Evolutionary conservation across 768 basidiomycete species (phyloP), one percentile per base, ranked within the genome.

Genomic region (Russula compacta): DNA sequence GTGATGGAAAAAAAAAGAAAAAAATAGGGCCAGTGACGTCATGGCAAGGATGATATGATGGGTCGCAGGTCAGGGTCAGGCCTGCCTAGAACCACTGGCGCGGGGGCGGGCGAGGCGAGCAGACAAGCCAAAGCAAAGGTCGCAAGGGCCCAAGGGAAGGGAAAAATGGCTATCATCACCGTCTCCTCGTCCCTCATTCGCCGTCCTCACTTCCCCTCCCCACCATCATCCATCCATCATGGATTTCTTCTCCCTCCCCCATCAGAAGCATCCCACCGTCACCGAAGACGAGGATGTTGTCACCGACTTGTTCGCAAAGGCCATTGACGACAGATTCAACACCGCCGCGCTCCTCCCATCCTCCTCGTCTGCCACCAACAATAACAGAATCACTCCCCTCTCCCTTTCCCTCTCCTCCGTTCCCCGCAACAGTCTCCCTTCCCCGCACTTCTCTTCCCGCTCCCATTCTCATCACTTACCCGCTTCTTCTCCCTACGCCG

Each of bases 261-360:
- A 65, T 46, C 52, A 54, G 49, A 54, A 35, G 6, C 64, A 66
- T 1, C 48, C 57, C 1, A 29, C 35, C 17, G 29, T 53, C 24
- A 55, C 60, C 6, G 65, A 66, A 15, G 64, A 49, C 33, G 58
- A 66, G 24, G 62, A 64, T 33, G 72, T 72, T 60, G 58, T 70
- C 24, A 71, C 75, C 62, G 73, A 76, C 68, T 67, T 74, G 42
- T 85, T 85, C 68, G 83, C 83, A 4, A 74, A 78, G 53, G 83
- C 83, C 43, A 79, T 85, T 63, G 74, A 76, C 33, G 68, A 74
- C 24, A 73, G 81, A 55, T 82, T 80, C 70, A 66, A 66, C 64
- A 59, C 50, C 56, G 64, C 66, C 17, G 48, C 64, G 15, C 69
- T 68, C 54, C 36, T 59, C 67, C 29, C 69, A 67, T 46, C 68